These are phyloP conservation scores for Quercus aquifolioides DNA, from an alignment of 306 rosid species.

Conservation along the genomic window DNA sequence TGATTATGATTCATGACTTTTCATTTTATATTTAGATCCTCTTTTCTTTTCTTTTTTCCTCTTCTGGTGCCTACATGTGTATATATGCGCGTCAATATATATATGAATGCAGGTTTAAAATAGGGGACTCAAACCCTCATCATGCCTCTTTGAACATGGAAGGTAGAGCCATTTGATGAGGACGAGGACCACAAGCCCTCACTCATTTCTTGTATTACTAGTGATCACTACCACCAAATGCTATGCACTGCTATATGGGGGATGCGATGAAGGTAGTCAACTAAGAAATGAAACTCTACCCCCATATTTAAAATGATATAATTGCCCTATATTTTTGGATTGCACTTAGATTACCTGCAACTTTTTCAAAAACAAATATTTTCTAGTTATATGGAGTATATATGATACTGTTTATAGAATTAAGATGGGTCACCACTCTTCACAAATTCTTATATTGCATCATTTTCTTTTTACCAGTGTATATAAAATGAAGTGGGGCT, in stretches of 20 bases:
- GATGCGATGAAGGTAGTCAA: conserved; percentile 53
- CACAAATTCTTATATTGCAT: too few relatives aligned
- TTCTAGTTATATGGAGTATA: too few relatives aligned
- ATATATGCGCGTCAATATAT: conserved; percentile 1
- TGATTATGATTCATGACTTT: background rate
- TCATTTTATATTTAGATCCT: background rate
- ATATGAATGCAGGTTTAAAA: conserved; percentile 17
- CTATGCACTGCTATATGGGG: conserved; percentile 29
- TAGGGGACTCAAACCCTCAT: conserved; percentile 26
- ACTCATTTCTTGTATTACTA: conserved; percentile 65
- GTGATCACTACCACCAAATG: conserved; percentile 32
- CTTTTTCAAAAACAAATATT: too few relatives aligned
- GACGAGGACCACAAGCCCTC: conserved; percentile 49
- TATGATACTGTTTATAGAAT: too few relatives aligned
- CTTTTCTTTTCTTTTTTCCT: background rate
- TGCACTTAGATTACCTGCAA: too few relatives aligned
- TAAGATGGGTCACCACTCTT: too few relatives aligned
- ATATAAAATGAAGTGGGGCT: too few relatives aligned
- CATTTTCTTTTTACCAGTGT: too few relatives aligned
- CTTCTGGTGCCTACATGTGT: background rate
- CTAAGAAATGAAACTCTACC: conserved; percentile 46
- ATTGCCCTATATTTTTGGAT: conserved; percentile 27
- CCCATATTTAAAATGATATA: conserved; percentile 38
- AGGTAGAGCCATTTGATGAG: conserved; percentile 50
- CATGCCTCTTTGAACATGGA: conserved; percentile 48